Evolutionary conservation across 352 stramenopile species (phyloP).

Genomic region (Pythium utonaiense): DNA sequence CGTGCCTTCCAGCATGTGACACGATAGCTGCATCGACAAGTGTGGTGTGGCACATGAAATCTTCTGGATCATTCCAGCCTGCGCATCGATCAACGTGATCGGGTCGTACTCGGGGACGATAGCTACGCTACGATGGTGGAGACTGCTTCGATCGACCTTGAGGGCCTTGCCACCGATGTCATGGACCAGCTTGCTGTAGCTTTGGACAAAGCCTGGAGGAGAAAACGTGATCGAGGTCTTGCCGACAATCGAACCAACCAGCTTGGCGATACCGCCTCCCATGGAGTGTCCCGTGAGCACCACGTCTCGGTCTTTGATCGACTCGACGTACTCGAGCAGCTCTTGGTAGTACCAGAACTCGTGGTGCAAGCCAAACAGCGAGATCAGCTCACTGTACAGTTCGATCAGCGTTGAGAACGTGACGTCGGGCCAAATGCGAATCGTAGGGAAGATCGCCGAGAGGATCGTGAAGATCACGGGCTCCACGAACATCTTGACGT

Average conservation of each 20-base stretch:
- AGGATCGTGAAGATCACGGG: conserved; percentile 88
- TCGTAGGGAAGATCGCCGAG: conserved; percentile 87
- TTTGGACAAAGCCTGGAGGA: conserved; percentile 81
- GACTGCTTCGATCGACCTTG: conserved; percentile 64
- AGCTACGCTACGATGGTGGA: conserved; percentile 84
- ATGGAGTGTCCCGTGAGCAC: conserved; percentile 88
- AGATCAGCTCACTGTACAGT: conserved; percentile 83
- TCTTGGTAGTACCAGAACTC: conserved; percentile 88
- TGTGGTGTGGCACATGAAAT: conserved; percentile 87
- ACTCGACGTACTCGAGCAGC: conserved; percentile 77
- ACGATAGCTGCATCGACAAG: conserved; percentile 87
- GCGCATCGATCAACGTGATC: conserved; percentile 84
- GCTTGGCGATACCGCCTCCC: conserved; percentile 79
- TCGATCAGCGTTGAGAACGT: conserved; percentile 86
- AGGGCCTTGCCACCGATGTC: conserved; percentile 68
- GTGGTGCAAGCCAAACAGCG: conserved; percentile 85
- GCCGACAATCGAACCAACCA: conserved; percentile 77
- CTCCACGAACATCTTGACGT: conserved; percentile 91
- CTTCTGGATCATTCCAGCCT: conserved; percentile 87
- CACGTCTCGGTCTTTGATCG: conserved; percentile 75
- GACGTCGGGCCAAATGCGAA: conserved; percentile 89
- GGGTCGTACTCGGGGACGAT: conserved; percentile 89
- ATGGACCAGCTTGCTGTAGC: conserved; percentile 87
- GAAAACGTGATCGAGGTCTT: conserved; percentile 85
- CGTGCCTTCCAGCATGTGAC: conserved; percentile 90